Base-by-base conservation (phyloP, 345 rosid species). In the Eucalyptus erythrocorys region DNA sequence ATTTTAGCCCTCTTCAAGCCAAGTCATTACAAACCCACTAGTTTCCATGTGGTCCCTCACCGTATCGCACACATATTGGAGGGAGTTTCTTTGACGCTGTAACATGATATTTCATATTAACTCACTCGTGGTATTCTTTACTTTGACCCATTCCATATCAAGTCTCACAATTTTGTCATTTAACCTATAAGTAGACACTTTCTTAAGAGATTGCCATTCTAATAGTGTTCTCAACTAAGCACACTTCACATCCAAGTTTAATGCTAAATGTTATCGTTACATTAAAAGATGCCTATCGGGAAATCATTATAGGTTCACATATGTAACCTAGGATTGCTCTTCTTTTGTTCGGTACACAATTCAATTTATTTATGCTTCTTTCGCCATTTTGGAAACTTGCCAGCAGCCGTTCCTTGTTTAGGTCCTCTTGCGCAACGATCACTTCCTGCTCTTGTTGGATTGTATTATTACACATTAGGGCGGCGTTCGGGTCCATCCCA, bases 111-210 rank as follows among this genome's bases (percentile, higher is more conserved):
- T 13, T 8, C 3, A 21, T 7, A 10, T 37, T 76, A 76, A 6
- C 17, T 21, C 1, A 21, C 30, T 76, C 1, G 5, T 3, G 0
- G 3, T 11, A 5, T 40, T 76, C 16, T 22, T 1, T 2, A 24
- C 5, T 76, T 76, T 76, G 5, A 2, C 5, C 3, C 3, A 11
- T 40, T 76, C 3, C 1, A 3, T 40, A 2, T 37, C 2, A 7
- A 3, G 15, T 40, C 15, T 76, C 27, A 3, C 5, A 2, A 1
- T 10, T 76, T 76, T 10, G 5, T 40, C 47, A 5, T 76, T 40
- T 76, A 43, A 1, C 47, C 2, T 11, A 40, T 2, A 11, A 5
- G 27, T 76, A 76, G 8, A 40, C 8, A 40, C 82, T 19, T 71
- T 71, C 45, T 2, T 10, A 37, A 6, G 26, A 5, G 26, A 19